These are phyloP conservation scores for Pseudogymnoascus sp. DNA, from an alignment of 2,329 filamentous ascomycete genomes.

Conservation along the genomic window DNA sequence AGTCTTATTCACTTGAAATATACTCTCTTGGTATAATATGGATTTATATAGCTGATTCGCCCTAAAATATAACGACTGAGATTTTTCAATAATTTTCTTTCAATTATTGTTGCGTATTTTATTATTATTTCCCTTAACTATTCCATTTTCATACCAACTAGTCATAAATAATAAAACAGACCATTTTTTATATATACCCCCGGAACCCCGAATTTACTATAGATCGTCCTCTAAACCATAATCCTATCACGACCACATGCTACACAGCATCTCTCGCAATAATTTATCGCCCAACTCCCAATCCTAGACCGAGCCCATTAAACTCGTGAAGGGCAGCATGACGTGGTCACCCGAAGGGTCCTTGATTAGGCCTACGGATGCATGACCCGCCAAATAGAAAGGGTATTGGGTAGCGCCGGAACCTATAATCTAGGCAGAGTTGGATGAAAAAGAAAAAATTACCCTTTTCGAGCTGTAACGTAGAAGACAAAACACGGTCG, in stretches of 20 bases:
- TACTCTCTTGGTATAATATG: not conserved
- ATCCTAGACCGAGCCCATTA: not conserved
- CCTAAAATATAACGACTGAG: not conserved
- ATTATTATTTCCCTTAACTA: not conserved
- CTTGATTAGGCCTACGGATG: slow-evolving; percentile 3
- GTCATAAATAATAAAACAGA: not conserved
- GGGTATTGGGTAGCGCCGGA: not conserved
- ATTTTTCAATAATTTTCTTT: not conserved
- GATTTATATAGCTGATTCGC: not conserved
- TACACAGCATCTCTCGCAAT: not conserved
- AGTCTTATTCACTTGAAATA: not conserved
- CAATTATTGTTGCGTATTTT: not conserved
- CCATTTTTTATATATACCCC: not conserved
- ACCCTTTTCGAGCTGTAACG: not conserved
- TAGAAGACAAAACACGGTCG: not conserved
- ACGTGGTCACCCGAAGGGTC: slow-evolving; percentile 2
- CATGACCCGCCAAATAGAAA: not conserved
- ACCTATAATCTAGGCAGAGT: not conserved
- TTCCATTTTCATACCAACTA: not conserved
- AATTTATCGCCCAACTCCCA: not conserved
- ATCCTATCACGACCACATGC: not conserved
- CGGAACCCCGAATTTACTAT: not conserved
- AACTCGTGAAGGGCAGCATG: not conserved
- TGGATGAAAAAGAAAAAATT: not conserved
- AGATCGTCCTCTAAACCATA: not conserved